Percentiles rank a stretch among this genome's conserved stretches.
phyloP scores from a whole-genome alignment of 2,329 filamentous ascomycete species.

The Dothistroma septosporum region DNA sequence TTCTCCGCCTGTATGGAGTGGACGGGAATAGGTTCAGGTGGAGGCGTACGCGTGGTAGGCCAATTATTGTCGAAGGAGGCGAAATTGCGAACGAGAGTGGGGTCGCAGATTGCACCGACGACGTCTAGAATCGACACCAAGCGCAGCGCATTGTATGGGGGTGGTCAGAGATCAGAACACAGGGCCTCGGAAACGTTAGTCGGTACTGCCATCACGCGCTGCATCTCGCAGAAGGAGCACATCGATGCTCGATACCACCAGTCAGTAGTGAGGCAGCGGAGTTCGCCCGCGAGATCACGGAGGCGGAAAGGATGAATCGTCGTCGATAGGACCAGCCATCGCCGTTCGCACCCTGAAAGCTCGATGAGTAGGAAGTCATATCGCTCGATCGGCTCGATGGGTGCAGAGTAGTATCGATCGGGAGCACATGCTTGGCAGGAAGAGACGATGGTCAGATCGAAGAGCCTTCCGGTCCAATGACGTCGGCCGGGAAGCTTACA shows the following conservation, averaged over 20 bases:
- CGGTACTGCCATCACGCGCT: background rate
- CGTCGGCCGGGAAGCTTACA: background rate
- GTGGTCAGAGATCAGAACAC: slow-evolving; percentile 5
- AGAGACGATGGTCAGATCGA: background rate
- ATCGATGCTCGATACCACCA: background rate
- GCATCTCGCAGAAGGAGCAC: slow-evolving; percentile 7
- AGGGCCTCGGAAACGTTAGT: slow-evolving; percentile 4
- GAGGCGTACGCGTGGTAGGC: background rate
- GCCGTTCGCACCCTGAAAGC: background rate
- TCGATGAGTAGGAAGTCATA: background rate
- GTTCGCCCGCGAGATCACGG: background rate
- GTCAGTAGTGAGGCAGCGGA: background rate
- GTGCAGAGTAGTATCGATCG: background rate
- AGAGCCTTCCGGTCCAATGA: background rate
- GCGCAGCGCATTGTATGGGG: background rate
- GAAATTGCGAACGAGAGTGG: background rate
- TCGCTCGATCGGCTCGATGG: background rate
- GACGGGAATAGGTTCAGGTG: background rate
- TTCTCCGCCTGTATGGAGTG: background rate
- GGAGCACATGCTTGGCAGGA: background rate
- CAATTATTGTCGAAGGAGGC: background rate
- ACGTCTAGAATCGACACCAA: background rate
- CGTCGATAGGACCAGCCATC: background rate
- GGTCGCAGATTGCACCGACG: background rate
- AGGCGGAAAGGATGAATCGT: background rate